Base-by-base conservation (phyloP, 2,329 filamentous ascomycete genomes). In the Aspergillus jensenii region DNA sequence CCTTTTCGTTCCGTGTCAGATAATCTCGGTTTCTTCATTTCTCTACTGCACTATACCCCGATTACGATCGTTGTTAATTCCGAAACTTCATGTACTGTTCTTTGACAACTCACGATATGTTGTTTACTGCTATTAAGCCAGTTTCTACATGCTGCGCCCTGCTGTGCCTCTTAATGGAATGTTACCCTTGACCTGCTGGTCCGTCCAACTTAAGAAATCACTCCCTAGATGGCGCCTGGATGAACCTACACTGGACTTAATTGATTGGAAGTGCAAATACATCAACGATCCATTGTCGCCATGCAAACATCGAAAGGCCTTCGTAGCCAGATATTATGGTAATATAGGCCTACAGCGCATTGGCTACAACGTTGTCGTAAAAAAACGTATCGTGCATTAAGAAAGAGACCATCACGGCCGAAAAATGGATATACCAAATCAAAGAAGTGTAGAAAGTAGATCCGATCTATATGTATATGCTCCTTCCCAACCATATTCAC, bases 41-140 rank as follows among this genome's bases (percentile, higher is more conserved):
- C 17, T 41, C 39, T 52, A 44, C 25, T 44, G 49, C 49, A 52
- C 33, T 52, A 52, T 52, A 52, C 49, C 49, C 49, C 27, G 39
- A 43, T 21, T 39, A 52, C 49, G 49, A 44, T 52, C 49, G 25
- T 35, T 52, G 39, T 7, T 44, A 39, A 19, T 17, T 14, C 39
- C 12, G 35, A 50, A 27, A n/a, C 12, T 27, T 51, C 17, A 19
- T 21, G 15, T 23, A 52, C 23, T 21, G 27, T 21, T 44, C 17
- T 43, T 44, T 43, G 39, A 35, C 35, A n/a, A 46, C 14, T 4
- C 14, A 31, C 4, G 21, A 23, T 50, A 33, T 39, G 27, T 14
- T 23, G 17, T 23, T n/a, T n/a, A 6, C 41, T 25, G 21, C 15
- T 37, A 15, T n/a, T 37, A 6, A 15, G 2, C 35, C 35, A 37